Base-by-base conservation (phyloP, 108 stramenopile species). In the Cyclostephanos invisitatus region DNA sequence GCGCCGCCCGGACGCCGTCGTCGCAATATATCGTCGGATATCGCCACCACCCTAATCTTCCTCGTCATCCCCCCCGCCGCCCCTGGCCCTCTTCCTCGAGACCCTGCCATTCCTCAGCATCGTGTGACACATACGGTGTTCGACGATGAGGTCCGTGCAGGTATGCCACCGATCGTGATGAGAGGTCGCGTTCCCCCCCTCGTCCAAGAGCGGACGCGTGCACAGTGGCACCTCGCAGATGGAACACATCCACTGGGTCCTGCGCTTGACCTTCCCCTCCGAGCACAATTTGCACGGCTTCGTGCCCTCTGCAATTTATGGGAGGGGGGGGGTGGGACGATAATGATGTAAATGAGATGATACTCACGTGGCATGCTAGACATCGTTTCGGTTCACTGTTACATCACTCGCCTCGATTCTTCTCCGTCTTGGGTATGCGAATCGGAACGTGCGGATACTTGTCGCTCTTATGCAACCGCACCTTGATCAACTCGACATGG, bases 161-260 rank as follows among this genome's bases (percentile, higher is more conserved):
- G 14, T 36, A 40, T 78, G 77, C 77, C 77, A 78, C 59, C 54
- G 25, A 5, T 53, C 63, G 59, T 71, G 70, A 66, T 78, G 77
- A 5, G 77, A 65, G 5, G 12, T 22, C 0, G 64, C 17, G 9
- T 49, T 29, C 7, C 47, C 54, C 7, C 56, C 75, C 44, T 77
- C 68, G 5, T 53, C 63, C 62, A 70, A 37, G 7, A 77, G 63
- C 7, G 67, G 62, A 20, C 63, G 51, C 22, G 56, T 71, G 58
- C 70, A 71, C 0, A 71, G 61, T 5, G 70, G 61, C 17, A 53
- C 49, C 48, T 71, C 60, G 36, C 70, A 71, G 14, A 47, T 61
- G 17, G 70, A 40, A 42, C 70, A 71, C 60, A 71, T 71, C 70
- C 70, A 71, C 1, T 59, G 61, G 20, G 70, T 71, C 47, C 62